phyloP scores from a whole-genome alignment of 2,329 filamentous ascomycete species.

The Trichoderma atroviride region DNA sequence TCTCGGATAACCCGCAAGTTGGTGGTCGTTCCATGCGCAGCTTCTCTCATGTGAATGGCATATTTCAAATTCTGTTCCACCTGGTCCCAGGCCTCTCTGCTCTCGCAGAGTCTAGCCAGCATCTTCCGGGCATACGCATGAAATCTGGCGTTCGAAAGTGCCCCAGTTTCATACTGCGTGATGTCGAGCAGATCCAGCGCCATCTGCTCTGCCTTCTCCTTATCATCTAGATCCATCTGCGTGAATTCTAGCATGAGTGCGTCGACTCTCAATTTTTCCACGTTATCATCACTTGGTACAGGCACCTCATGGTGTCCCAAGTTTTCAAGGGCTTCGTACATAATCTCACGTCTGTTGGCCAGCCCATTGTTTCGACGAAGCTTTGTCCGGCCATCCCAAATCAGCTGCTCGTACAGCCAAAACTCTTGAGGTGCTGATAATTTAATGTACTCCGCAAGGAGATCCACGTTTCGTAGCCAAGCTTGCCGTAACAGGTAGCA shows the following conservation, averaged over 20 bases:
- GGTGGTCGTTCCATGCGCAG: constrained; percentile 40
- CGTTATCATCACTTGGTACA: constrained; percentile 26
- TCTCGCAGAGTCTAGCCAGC: constrained; percentile 42
- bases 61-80: constrained; percentile 41
- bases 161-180: constrained; percentile 32
- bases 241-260: constrained; percentile 43
- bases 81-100: constrained; percentile 37
- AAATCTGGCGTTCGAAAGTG: constrained; percentile 40
- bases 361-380: constrained; percentile 40
- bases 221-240: constrained; percentile 43
- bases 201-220: constrained; percentile 37
- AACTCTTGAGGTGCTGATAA: constrained; percentile 37
- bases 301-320: constrained; percentile 30
- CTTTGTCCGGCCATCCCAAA: constrained; percentile 44
- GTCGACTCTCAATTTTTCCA: constrained; percentile 38
- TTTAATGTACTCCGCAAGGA: constrained; percentile 39
- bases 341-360: constrained; percentile 34
- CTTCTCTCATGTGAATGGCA: constrained; percentile 41
- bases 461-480: constrained; percentile 43
- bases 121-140: constrained; percentile 45
- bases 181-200: constrained; percentile 36
- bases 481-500: constrained; percentile 42
- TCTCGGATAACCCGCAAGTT: constrained; percentile 44
- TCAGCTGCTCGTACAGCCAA: constrained; percentile 45
- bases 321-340: constrained; percentile 38